Percentiles rank a stretch among this genome's conserved stretches.
Evolutionary conservation across 2,329 filamentous ascomycete genomes (phyloP).

Genomic region (Verticillium longisporum): DNA sequence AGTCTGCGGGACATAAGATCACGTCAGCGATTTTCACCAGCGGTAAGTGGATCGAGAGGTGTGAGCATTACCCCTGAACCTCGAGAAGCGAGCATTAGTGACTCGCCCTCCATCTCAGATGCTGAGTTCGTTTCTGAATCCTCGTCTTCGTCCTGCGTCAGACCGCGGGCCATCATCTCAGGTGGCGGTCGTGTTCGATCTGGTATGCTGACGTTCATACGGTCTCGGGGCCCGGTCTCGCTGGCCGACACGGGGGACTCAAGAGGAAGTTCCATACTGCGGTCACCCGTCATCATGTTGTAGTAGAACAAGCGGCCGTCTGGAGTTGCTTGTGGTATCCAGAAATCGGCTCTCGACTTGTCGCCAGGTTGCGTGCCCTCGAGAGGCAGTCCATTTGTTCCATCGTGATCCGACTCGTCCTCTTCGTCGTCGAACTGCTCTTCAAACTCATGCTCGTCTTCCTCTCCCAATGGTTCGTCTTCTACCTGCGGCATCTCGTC

Average conservation of each 20-base stretch:
- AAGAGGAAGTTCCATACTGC: conserved; percentile 87
- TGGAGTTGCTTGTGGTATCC: conserved; percentile 94
- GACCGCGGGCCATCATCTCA: conserved; percentile 82
- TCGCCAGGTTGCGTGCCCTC: conserved; percentile 57
- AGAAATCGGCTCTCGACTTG: conserved; percentile 88
- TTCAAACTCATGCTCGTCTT: conserved; percentile 57
- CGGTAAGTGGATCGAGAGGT: not conserved
- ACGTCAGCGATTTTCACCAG: not conserved
- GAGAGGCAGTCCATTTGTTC: conserved; percentile 55
- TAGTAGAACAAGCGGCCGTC: conserved; percentile 95
- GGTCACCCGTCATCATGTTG: conserved; percentile 94
- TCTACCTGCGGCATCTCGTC: conserved; percentile 60
- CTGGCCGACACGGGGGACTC: conserved; percentile 77
- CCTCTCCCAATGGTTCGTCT: conserved; percentile 43
- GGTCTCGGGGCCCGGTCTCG: conserved; percentile 81
- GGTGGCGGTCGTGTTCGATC: conserved; percentile 85
- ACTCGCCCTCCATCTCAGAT: conserved; percentile 76
- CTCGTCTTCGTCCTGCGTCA: conserved; percentile 79
- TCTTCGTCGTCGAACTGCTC: conserved; percentile 62
- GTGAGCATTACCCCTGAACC: conserved; percentile 54
- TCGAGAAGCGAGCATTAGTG: conserved; percentile 58
- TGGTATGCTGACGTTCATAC: conserved; percentile 81
- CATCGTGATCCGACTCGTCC: conserved; percentile 52
- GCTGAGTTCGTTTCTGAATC: conserved; percentile 81
- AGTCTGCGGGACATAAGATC: conserved; percentile 29